A percentile compares a stretch with the other conserved stretches of the same genome.
Evolutionary conservation across 768 basidiomycete species (phyloP).

Genomic region (Tylopilus vinaceipallidus): DNA sequence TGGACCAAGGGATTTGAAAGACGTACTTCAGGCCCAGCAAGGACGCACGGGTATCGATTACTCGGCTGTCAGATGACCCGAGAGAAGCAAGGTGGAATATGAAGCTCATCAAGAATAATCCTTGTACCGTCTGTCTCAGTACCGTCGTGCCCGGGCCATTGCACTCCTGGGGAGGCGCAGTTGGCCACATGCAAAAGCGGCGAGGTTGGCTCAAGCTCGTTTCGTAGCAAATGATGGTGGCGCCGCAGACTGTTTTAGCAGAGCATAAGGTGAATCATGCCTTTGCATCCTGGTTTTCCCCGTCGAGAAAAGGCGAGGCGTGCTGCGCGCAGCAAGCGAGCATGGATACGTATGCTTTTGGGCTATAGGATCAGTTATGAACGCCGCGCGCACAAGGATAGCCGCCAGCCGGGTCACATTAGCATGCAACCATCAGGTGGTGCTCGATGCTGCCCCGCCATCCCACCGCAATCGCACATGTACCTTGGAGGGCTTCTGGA

Average conservation of each 20-base stretch:
- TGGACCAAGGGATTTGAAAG: slow-evolving; percentile 9
- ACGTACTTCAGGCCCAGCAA: slow-evolving; percentile 4
- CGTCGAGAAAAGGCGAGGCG: slow-evolving; percentile 12
- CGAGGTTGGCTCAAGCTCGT: slow-evolving; percentile 1
- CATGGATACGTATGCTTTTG: slow-evolving; percentile 9
- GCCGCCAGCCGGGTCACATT: slow-evolving; percentile 9
- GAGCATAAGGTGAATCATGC: slow-evolving; percentile 1
- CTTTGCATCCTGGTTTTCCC: slow-evolving; percentile 1
- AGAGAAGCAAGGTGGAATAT: neutral
- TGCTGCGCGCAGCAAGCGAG: slow-evolving; percentile 21
- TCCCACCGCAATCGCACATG: slow-evolving; percentile 17
- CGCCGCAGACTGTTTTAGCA: slow-evolving; percentile 7
- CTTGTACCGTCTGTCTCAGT: slow-evolving; percentile 1
- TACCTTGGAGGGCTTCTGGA: slow-evolving; percentile 23
- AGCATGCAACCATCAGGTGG: slow-evolving; percentile 16
- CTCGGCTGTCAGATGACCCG: slow-evolving; percentile 9
- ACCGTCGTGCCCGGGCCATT: slow-evolving; percentile 15
- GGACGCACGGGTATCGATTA: slow-evolving; percentile 1
- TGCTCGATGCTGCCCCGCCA: slow-evolving; percentile 17
- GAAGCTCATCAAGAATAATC: slow-evolving; percentile 2
- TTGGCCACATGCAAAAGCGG: slow-evolving; percentile 12
- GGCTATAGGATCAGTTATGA: slow-evolving; percentile 22
- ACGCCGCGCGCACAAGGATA: slow-evolving; percentile 19
- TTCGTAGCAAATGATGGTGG: slow-evolving; percentile 10
- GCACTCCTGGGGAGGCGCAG: slow-evolving; percentile 10